Evolutionary conservation across 116 monocot genomes (phyloP), one percentile per base, ranked within the genome.

Genomic region (Iris pallida): DNA sequence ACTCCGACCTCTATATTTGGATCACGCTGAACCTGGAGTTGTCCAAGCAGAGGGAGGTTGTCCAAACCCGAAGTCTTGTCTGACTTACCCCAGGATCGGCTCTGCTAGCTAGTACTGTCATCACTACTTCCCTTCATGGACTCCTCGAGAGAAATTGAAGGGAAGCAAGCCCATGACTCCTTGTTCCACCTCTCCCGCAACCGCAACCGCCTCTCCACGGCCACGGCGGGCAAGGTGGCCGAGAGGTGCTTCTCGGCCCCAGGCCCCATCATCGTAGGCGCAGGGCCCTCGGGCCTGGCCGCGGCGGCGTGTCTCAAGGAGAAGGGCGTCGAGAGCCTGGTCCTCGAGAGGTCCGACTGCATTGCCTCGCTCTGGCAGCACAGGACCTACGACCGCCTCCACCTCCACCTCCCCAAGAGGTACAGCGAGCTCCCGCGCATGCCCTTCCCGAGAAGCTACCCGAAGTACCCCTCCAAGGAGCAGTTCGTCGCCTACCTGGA

Each of bases 321-420:
- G 30, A 73, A 78, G 49, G 86, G 83, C 16, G 64, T 92, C 2
- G 83, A 76, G 1, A 72, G 78, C 74, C 7, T 88, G 17, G 47
- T 88, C 53, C 76, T 92, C 5, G 92, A 92, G 73, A 76, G 92
- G 16, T 70, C 80, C 40, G 53, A 78, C 61, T 92, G 92, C 79
- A 76, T 92, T 55, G 92, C 92, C 30, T 92, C 92, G 6, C 79
- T 88, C 15, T 92, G 92, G 92, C 80, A 83, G 71, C 79, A 78
- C 20, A 82, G 61, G 57, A 79, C 86, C 20, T 92, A 92, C 62
- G 88, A 92, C 71, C 81, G 92, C 30, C 88, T 92, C 42, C 61
- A 67, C 48, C 92, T 92, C 57, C 92, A 92, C 63, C 88, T 92
- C 57, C 88, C 92, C 14, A 92, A 81, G 74, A 55, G 71, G 15